Evolutionary conservation across 305 asterid species (phyloP).

Genomic region (Fraxinus sp.): DNA sequence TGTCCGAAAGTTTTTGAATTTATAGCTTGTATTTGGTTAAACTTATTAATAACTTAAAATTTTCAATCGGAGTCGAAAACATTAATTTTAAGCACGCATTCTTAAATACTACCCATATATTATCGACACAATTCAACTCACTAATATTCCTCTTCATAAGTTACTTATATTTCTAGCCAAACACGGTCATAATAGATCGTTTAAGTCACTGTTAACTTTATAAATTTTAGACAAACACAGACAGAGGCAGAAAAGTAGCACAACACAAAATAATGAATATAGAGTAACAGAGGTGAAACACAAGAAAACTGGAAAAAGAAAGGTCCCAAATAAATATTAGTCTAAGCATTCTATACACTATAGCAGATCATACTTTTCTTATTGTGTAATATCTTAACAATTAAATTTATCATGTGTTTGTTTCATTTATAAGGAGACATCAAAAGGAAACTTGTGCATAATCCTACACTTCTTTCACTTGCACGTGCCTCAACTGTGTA

Average conservation of each 20-base stretch:
- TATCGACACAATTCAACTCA: background rate
- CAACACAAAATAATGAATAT: background rate
- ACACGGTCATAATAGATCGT: background rate
- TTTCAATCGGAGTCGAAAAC: background rate
- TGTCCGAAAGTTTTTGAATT: background rate
- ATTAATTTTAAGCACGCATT: background rate
- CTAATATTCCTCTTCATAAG: background rate
- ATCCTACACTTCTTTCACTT: constrained; percentile 41
- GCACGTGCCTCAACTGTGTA: constrained; percentile 38
- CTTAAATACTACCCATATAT: background rate
- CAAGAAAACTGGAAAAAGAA: background rate
- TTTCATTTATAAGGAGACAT: constrained; percentile 41
- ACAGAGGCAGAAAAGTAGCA: background rate
- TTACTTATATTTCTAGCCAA: background rate
- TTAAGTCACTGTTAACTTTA: background rate
- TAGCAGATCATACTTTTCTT: constrained; percentile 26
- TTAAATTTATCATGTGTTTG: constrained; percentile 43
- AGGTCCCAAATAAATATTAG: background rate
- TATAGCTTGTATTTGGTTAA: background rate
- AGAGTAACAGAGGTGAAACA: background rate
- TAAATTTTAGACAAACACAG: background rate
- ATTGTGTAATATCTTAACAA: constrained; percentile 44
- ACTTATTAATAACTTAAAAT: background rate
- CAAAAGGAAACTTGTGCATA: constrained; percentile 32
- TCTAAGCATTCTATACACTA: constrained; percentile 31